Percentiles rank a stretch among this genome's conserved stretches.
phyloP scores from a whole-genome alignment of 1,139 yeast genomes.

The Arxiozyma heterogenica region DNA sequence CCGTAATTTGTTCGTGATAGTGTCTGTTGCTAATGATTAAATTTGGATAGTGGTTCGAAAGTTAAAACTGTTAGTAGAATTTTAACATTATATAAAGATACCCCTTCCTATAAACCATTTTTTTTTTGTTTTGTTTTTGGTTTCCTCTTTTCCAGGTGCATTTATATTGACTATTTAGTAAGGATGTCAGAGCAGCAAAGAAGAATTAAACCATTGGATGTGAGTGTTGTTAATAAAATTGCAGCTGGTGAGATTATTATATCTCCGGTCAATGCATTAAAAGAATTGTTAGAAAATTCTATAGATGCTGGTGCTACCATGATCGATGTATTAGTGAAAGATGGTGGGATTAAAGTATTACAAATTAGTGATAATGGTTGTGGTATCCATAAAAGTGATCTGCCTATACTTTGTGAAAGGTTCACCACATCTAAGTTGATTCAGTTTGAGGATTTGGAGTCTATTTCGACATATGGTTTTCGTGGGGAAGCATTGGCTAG shows the following conservation, averaged over 20 bases:
- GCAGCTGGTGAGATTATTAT: conserved; percentile 97
- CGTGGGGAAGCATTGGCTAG: conserved; percentile 77
- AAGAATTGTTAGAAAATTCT: conserved; percentile 72
- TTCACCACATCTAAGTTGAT: conserved; percentile 65
- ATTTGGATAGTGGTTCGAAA: no score
- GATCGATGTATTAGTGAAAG: conserved; percentile 57
- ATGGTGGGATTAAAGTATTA: conserved; percentile 53
- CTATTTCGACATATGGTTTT: conserved; percentile 58
- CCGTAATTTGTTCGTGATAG: no score
- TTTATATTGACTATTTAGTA: not conserved
- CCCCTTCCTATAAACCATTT: not conserved
- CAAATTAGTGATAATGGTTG: conserved; percentile 68
- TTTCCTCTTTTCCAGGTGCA: no score
- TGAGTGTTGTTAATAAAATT: conserved; percentile 66
- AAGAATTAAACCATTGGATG: conserved; percentile 22
- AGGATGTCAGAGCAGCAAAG: not conserved
- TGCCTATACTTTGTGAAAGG: conserved; percentile 52
- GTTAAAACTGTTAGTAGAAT: no score
- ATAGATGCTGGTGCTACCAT: conserved; percentile 62
- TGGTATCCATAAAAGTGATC: conserved; percentile 57
- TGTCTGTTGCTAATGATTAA: no score
- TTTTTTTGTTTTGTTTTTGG: no score
- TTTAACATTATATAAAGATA: no score
- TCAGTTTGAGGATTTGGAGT: conserved; percentile 42
- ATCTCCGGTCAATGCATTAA: conserved; percentile 80